Conservation (phyloP, 208 protist species). For the Lotmaria passim region DNA sequence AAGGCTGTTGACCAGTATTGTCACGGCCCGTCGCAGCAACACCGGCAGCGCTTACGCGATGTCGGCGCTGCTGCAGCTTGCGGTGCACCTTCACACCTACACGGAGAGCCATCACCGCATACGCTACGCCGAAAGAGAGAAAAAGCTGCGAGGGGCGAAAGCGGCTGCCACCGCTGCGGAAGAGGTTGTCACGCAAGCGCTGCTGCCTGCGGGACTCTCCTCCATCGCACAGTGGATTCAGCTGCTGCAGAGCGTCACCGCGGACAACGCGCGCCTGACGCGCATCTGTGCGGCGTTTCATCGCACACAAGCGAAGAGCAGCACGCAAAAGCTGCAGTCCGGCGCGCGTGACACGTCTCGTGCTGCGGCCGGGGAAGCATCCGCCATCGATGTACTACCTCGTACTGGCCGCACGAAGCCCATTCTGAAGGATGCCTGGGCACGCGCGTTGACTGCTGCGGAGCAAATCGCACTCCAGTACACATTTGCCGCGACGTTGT, state of each 20-base stretch:
- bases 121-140: not conserved
- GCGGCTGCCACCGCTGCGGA: too few species aligned
- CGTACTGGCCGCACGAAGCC: too few species aligned
- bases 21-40: conserved; percentile 13
- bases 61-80: conserved; percentile 36
- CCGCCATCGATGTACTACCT: not conserved
- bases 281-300: conserved; percentile 30
- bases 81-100: conserved; percentile 31
- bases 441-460: conserved; percentile 45
- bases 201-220: conserved; percentile 44
- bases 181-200: conserved; percentile 17
- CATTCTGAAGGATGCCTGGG: conserved; percentile 52
- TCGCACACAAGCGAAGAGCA: not conserved
- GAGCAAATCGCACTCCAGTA: conserved; percentile 79
- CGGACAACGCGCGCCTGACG: conserved; percentile 47
- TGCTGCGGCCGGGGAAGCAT: not conserved
- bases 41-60: conserved; percentile 35
- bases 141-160: too few species aligned
- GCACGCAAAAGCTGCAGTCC: not conserved
- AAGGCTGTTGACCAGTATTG: conserved; percentile 19
- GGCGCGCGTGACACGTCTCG: not conserved
- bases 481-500: conserved; percentile 45
- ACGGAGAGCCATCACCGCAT: conserved; percentile 2
- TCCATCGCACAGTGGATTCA: conserved; percentile 57
- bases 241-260: conserved; percentile 44